Conservation (phyloP, 2,329 filamentous ascomycete genomes). For the Fusarium floridanum region DNA sequence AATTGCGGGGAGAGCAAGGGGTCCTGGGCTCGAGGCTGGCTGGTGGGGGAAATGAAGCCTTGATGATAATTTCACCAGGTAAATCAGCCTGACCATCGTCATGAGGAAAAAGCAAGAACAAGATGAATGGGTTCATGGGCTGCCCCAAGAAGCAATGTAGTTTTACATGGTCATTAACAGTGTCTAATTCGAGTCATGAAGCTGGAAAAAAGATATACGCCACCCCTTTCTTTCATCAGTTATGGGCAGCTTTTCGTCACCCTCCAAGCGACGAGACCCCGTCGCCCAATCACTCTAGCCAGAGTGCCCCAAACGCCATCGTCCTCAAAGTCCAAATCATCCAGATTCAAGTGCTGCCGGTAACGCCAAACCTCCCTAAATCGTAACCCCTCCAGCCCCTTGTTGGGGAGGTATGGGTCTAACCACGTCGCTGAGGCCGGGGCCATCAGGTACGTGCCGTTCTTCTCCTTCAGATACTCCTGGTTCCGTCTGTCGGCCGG, state of each 20-base stretch:
- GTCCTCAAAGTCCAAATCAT: conserved; percentile 83
- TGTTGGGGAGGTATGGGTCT: conserved; percentile 71
- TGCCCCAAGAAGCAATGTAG: conserved; percentile 20
- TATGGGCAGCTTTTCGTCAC: conserved; percentile 70
- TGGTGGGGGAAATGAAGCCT: conserved; percentile 21
- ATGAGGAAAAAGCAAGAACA: conserved; percentile 4
- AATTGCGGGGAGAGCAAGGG: conserved; percentile 25
- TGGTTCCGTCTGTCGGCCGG: conserved; percentile 67
- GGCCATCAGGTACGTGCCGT: conserved; percentile 78
- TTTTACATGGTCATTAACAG: conserved; percentile 35
- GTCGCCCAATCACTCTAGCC: conserved; percentile 72
- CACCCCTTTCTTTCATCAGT: conserved; percentile 32
- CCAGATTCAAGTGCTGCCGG: conserved; percentile 77
- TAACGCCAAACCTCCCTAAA: conserved; percentile 80
- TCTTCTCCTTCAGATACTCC: conserved; percentile 71
- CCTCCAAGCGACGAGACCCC: conserved; percentile 73
- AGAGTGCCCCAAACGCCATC: conserved; percentile 82
- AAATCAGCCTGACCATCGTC: background rate
- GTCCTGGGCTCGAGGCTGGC: conserved; percentile 1
- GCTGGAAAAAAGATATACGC: conserved; percentile 16
- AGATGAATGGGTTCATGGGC: conserved; percentile 15
- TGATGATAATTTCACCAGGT: background rate
- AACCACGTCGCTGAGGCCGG: conserved; percentile 79
- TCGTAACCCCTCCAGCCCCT: conserved; percentile 69
- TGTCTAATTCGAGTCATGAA: conserved; percentile 32